Percentiles rank a stretch among this genome's conserved stretches.
Conservation (phyloP, 139 green algal genomes). For the Micromonas commoda region DNA sequence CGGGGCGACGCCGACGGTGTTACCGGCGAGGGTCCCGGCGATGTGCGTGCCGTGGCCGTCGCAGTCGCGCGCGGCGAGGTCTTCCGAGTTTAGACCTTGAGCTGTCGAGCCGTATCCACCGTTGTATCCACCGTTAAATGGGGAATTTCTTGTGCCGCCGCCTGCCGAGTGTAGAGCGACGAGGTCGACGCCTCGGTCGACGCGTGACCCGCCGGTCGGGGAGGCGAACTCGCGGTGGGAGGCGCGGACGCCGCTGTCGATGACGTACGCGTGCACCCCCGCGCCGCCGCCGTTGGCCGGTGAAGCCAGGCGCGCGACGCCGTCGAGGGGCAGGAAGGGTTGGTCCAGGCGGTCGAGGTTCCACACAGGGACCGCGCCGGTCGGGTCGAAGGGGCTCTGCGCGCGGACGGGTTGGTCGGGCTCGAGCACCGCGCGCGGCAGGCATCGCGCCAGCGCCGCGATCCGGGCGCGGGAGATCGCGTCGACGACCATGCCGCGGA, state of each 20-base stretch:
- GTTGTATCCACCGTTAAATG: no score
- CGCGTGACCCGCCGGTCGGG: neutral
- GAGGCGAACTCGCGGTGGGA: neutral
- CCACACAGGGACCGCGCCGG: no score
- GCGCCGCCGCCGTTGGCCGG: neutral
- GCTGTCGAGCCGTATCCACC: no score
- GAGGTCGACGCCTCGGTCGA: neutral
- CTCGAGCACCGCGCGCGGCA: neutral
- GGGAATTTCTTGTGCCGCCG: no score
- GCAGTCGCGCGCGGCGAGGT: neutral
- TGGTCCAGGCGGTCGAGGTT: conserved; percentile 1
- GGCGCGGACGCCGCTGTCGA: neutral
- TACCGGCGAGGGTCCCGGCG: neutral
- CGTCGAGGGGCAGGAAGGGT: neutral
- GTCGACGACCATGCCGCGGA: neutral
- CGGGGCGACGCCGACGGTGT: neutral
- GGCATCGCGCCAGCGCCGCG: neutral
- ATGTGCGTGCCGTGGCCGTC: conserved; percentile 4
- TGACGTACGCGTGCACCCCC: neutral
- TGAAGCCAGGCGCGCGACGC: no score
- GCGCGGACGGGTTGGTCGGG: neutral
- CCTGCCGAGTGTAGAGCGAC: no score
- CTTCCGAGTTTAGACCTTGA: no score
- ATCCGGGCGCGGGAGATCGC: neutral
- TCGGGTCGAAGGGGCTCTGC: no score